phyloP scores from a whole-genome alignment of 2,329 filamentous ascomycete species.

The Diaporthe eres region DNA sequence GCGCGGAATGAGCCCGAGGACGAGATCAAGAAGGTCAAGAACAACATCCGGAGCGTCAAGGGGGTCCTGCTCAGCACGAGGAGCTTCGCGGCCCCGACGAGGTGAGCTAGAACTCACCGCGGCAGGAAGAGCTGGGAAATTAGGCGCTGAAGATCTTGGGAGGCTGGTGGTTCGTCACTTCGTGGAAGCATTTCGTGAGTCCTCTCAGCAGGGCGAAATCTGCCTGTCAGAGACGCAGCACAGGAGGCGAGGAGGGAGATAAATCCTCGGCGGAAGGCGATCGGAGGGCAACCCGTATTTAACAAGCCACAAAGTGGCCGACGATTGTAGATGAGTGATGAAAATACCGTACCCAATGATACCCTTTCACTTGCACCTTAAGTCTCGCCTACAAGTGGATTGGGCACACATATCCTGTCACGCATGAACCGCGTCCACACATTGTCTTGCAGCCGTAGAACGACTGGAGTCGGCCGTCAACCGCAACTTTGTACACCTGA shows the following conservation, averaged over 20 bases:
- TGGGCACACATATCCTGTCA: not conserved
- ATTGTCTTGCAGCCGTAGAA: not conserved
- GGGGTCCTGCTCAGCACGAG: slow-evolving; percentile 81
- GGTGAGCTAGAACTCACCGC: slow-evolving; percentile 39
- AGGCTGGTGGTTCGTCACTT: no score
- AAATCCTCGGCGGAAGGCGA: not conserved
- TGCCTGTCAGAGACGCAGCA: not conserved
- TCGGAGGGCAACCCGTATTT: not conserved
- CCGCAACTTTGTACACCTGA: not conserved
- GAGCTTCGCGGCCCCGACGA: slow-evolving; percentile 73
- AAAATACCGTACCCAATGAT: slow-evolving; percentile 17
- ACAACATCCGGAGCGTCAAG: slow-evolving; percentile 84
- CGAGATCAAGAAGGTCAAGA: slow-evolving; percentile 80
- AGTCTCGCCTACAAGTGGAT: not conserved
- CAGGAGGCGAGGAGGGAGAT: not conserved
- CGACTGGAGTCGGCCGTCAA: not conserved
- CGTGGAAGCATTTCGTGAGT: no score
- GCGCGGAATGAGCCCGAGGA: slow-evolving; percentile 72
- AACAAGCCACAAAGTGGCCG: not conserved
- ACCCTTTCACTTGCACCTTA: not conserved
- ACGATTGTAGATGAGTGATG: slow-evolving; percentile 22
- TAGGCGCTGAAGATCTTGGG: not conserved
- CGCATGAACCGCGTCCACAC: not conserved
- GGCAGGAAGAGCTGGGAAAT: not conserved
- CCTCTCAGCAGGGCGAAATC: no score